These are phyloP conservation scores for Aspergillus pseudoviridinutans DNA, from an alignment of 2,329 filamentous ascomycete species.

Conservation along the genomic window DNA sequence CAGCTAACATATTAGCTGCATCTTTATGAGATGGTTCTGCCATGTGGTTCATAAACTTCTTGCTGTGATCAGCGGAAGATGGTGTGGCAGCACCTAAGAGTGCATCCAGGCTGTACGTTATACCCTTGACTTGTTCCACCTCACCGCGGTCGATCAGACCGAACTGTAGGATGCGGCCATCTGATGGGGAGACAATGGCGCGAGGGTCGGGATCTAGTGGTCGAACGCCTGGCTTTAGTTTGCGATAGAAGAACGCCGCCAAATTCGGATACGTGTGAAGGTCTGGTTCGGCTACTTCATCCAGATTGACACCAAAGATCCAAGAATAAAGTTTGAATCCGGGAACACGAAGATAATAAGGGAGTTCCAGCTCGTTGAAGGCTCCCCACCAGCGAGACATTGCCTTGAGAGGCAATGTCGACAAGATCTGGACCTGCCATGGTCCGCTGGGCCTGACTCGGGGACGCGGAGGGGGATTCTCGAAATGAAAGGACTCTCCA, in stretches of 20 bases:
- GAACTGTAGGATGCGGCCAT: conserved; percentile 87
- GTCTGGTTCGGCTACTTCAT: conserved; percentile 83
- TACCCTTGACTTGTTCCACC: conserved; percentile 97
- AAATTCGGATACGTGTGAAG: conserved; percentile 88
- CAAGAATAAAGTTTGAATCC: conserved; percentile 90
- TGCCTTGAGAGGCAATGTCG: conserved; percentile 84
- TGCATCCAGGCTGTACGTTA: conserved; percentile 95
- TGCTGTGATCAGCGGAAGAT: conserved; percentile 36
- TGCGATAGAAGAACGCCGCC: conserved; percentile 94
- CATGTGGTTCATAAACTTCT: conserved; percentile 31
- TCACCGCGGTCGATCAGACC: conserved; percentile 88
- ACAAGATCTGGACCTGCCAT: conserved; percentile 94
- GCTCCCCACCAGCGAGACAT: conserved; percentile 83
- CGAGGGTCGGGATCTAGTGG: conserved; percentile 78
- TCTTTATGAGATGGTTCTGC: conserved; percentile 35
- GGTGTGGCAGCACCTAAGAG: conserved; percentile 66
- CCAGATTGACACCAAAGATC: conserved; percentile 85
- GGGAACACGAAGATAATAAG: conserved; percentile 80
- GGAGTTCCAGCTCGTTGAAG: conserved; percentile 86
- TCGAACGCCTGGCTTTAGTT: conserved; percentile 80
- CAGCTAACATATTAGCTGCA: conserved; percentile 66
- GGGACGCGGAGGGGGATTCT: conserved; percentile 48
- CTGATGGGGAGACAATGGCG: conserved; percentile 80
- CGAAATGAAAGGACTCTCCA: conserved; percentile 31
- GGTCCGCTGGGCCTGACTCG: conserved; percentile 77